phyloP scores from a whole-genome alignment of 179 eudicot genomes.

The Carnegiea gigantea region DNA sequence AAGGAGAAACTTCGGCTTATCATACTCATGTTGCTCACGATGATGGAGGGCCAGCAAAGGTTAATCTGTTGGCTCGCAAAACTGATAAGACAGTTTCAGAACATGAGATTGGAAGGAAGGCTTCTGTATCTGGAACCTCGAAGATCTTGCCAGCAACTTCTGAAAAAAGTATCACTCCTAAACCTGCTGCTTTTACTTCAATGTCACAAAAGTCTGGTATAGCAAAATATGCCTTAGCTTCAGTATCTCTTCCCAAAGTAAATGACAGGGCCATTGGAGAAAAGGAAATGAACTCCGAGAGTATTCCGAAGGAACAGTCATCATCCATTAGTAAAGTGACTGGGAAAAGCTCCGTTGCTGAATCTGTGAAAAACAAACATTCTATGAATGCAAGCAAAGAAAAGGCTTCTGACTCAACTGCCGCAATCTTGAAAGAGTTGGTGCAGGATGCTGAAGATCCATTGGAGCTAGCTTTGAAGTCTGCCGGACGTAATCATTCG shows the following conservation, averaged over 20 bases:
- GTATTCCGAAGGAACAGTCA: slow-evolving; percentile 23
- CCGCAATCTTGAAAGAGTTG: slow-evolving; percentile 47
- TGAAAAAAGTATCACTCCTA: slow-evolving; percentile 27
- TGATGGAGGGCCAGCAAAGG: slow-evolving; percentile 23
- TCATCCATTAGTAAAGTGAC: slow-evolving; percentile 29
- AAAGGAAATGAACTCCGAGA: slow-evolving; percentile 33
- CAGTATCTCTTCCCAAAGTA: slow-evolving; percentile 35
- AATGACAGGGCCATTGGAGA: slow-evolving; percentile 30
- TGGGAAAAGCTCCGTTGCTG: slow-evolving; percentile 25
- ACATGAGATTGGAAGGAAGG: slow-evolving; percentile 23
- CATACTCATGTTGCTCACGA: slow-evolving; percentile 22
- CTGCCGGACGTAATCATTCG: slow-evolving; percentile 52
- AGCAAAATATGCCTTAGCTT: slow-evolving; percentile 25
- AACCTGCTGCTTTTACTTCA: slow-evolving; percentile 27
- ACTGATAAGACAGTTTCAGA: slow-evolving; percentile 31
- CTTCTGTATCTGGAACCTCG: slow-evolving; percentile 22
- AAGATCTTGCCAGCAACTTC: slow-evolving; percentile 14
- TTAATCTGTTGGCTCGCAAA: slow-evolving; percentile 26
- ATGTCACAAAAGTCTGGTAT: slow-evolving; percentile 32
- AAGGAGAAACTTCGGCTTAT: slow-evolving; percentile 40
- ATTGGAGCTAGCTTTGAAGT: slow-evolving; percentile 63
- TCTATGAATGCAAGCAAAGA: slow-evolving; percentile 24
- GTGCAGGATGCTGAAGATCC: slow-evolving; percentile 66
- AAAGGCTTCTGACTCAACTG: slow-evolving; percentile 35
- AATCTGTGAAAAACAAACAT: slow-evolving; percentile 26